A percentile compares a stretch with the other conserved stretches of the same genome.
phyloP scores from a whole-genome alignment of 768 basidiomycete species.

The Collybia sordida region DNA sequence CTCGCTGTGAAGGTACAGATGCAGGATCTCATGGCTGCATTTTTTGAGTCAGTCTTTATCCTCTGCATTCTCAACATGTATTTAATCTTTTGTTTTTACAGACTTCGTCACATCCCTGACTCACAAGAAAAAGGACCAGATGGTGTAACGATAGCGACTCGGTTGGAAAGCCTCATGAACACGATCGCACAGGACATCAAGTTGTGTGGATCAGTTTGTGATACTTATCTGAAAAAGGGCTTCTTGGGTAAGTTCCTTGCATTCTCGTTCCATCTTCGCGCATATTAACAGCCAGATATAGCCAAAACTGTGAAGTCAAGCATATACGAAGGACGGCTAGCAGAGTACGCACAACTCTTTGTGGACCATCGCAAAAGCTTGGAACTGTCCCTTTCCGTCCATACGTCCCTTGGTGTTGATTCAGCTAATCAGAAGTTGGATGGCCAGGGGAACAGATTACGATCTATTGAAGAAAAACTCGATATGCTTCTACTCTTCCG shows the following conservation, averaged over 20 bases:
- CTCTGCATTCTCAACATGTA: background rate
- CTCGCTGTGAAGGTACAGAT: constrained; percentile 46
- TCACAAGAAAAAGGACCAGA: constrained; percentile 26
- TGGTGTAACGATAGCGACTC: constrained; percentile 26
- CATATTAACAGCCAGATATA: constrained; percentile 5
- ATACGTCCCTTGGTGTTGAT: constrained; percentile 37
- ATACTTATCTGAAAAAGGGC: constrained; percentile 44
- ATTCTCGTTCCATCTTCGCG: background rate
- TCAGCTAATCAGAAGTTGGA: constrained; percentile 30
- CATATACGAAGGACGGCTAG: constrained; percentile 37
- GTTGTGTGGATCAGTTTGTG: constrained; percentile 42
- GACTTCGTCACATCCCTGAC: constrained; percentile 27
- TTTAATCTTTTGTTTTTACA: constrained; percentile 3
- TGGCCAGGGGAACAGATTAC: constrained; percentile 13
- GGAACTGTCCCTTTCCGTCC: constrained; percentile 33
- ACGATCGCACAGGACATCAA: constrained; percentile 39
- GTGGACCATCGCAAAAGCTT: constrained; percentile 32
- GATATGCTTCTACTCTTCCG: constrained; percentile 35
- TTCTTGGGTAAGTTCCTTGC: constrained; percentile 30
- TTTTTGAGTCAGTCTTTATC: constrained; percentile 38
- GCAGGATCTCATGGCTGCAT: constrained; percentile 45
- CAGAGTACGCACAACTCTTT: constrained; percentile 31
- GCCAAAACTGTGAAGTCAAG: constrained; percentile 35
- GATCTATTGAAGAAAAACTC: constrained; percentile 27
- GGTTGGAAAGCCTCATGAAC: constrained; percentile 27